phyloP scores from a whole-genome alignment of 495 filamentous ascomycete species.

The Pseudoneurospora amorphoporcata region DNA sequence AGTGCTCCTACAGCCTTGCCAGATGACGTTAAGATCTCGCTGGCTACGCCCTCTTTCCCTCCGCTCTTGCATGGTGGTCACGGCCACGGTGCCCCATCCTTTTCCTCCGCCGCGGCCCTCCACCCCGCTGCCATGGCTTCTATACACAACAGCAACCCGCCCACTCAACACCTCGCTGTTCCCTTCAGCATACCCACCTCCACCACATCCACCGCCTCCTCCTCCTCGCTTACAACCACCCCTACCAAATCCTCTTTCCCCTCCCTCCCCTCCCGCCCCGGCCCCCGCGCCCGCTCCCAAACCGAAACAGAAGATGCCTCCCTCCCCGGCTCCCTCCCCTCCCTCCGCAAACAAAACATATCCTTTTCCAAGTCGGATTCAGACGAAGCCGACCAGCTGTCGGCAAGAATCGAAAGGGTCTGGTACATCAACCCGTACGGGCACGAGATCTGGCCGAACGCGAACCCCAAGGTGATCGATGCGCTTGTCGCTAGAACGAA shows the following conservation, averaged over 20 bases:
- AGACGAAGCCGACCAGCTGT: constrained; percentile 49
- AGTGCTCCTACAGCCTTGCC: constrained; percentile 43
- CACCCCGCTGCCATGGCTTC: constrained; percentile 3
- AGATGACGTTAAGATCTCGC: constrained; percentile 24
- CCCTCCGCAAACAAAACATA: constrained; percentile 68
- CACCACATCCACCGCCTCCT: background rate
- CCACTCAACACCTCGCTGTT: background rate
- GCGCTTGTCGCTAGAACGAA: constrained; percentile 46
- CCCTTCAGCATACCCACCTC: background rate
- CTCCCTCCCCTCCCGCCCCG: background rate
- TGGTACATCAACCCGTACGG: constrained; percentile 99
- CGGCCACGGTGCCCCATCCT: constrained; percentile 18
- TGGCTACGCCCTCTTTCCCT: background rate
- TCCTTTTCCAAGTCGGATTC: constrained; percentile 53
- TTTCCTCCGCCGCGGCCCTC: background rate
- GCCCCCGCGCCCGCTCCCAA: constrained; percentile 43
- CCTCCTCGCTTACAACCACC: background rate
- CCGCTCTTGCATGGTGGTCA: background rate
- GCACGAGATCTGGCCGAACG: constrained; percentile 68
- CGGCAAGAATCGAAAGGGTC: constrained; percentile 66
- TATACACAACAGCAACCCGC: background rate
- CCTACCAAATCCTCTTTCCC: background rate
- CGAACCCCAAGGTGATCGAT: constrained; percentile 68
- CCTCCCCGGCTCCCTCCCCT: constrained; percentile 73
- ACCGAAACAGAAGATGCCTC: constrained; percentile 61